Evolutionary conservation across 2,329 filamentous ascomycete species (phyloP).

Genomic region (Penicillium polonicum): DNA sequence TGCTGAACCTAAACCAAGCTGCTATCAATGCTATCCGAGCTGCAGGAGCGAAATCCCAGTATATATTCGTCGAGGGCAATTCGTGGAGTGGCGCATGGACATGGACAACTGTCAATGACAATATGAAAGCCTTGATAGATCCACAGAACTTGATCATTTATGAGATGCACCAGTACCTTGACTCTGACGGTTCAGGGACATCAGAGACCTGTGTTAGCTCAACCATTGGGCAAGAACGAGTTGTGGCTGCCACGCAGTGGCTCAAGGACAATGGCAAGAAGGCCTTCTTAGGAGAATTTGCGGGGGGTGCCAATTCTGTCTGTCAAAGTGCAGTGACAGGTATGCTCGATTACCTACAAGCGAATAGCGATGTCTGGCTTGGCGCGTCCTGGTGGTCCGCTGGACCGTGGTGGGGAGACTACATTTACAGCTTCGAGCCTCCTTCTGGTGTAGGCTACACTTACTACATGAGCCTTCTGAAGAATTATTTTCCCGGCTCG

Average conservation of each 20-base stretch:
- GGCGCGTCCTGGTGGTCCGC: constrained; percentile 60
- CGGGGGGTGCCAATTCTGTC: constrained; percentile 45
- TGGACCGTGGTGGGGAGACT: constrained; percentile 58
- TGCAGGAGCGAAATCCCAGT: constrained; percentile 57
- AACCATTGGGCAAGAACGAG: constrained; percentile 54
- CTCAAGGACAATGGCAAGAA: constrained; percentile 56
- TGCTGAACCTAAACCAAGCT: constrained; percentile 62
- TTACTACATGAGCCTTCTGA: constrained; percentile 30
- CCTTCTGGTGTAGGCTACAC: constrained; percentile 29
- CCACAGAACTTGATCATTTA: constrained; percentile 56
- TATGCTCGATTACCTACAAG: constrained; percentile 53
- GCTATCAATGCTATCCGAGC: constrained; percentile 62
- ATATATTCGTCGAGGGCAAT: constrained; percentile 61
- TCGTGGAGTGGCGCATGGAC: constrained; percentile 49
- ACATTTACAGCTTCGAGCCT: constrained; percentile 37
- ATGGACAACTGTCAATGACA: constrained; percentile 48
- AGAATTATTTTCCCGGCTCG: constrained; percentile 5
- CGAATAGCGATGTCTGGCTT: constrained; percentile 59
- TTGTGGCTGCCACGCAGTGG: constrained; percentile 47
- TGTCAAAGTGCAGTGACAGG: constrained; percentile 55
- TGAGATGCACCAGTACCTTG: constrained; percentile 64
- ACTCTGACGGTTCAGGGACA: constrained; percentile 56
- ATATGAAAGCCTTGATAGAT: constrained; percentile 52
- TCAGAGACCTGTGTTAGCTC: constrained; percentile 50
- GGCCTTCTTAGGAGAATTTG: constrained; percentile 59